Evolutionary conservation across 2,329 filamentous ascomycete species (phyloP), one percentile per base, ranked within the genome.

Genomic region (Mycosphaerella sp.): DNA sequence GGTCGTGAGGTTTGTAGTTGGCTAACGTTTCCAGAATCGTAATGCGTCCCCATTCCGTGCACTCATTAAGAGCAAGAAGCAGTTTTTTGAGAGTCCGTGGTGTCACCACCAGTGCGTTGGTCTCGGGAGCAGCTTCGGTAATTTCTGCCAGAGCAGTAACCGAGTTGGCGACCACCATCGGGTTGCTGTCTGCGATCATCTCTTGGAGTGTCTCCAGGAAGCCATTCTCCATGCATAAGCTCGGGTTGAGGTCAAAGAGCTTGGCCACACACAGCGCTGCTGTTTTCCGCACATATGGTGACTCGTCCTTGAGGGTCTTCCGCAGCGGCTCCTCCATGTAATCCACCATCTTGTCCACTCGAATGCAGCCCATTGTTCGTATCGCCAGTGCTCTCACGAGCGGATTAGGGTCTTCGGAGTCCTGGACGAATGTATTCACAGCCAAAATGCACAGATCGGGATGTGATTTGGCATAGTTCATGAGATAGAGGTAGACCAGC

Each of bases 391-490:
- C 93, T 76, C 93, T 80, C 65, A 98, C 89, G 18, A 98, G 80
- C 12, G 93, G 93, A 66, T 98, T 98, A 39, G 93, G 93, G 66
- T 98, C 93, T 80, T 98, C 93, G 13, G 93, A 93, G 70, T 98
- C 93, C 78, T 98, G 93, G 5, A 97, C 93, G 66, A 98, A 98
- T 12, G 93, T 98, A 70, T 98, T 98, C 67, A 98, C 93, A 60
- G 93, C 93, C 62, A 98, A 83, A 73, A 98, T 98, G 70, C 93
- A 98, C 32, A 98, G 83, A 68, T 98, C 93, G 28, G 93, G 93
- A 72, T 98, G 93, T 60, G 91, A 95, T 77, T 98, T 98, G 64
- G 93, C 93, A 72, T 98, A 98, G 73, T 98, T 98, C 93, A 98
- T 98, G 55, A 98, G 77, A 69, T 98, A 98, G 42, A 98, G 78